Evolutionary conservation across 768 basidiomycete genomes (phyloP).

Genomic region (Trametes elegans): DNA sequence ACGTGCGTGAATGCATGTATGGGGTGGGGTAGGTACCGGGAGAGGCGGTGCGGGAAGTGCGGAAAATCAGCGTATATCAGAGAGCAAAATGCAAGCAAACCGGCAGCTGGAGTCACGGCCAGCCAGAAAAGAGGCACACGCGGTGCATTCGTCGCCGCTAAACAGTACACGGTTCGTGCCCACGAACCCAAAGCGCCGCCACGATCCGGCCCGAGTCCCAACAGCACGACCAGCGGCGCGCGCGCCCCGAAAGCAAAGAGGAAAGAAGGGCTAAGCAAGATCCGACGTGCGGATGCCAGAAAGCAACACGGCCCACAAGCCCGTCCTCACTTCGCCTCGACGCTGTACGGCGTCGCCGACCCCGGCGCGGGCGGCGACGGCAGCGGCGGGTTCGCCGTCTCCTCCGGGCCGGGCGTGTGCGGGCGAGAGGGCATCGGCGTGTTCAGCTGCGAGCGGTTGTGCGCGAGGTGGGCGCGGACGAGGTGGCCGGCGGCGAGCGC

Average conservation of each 20-base stretch:
- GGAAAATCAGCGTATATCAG: no score
- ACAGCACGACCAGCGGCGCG: not conserved
- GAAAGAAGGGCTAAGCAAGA: not conserved
- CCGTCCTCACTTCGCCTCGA: constrained; percentile 8
- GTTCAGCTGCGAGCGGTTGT: constrained; percentile 82
- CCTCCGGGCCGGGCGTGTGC: constrained; percentile 50
- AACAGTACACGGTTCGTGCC: not conserved
- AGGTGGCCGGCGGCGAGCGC: constrained; percentile 95
- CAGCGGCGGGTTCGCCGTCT: not conserved
- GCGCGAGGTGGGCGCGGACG: constrained; percentile 88
- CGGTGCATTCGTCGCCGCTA: not conserved
- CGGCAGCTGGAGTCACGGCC: not conserved
- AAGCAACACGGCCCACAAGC: not conserved
- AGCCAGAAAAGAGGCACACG: not conserved
- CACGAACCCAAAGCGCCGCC: not conserved
- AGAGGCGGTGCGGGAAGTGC: no score
- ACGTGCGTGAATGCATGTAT: no score
- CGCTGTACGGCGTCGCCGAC: constrained; percentile 4
- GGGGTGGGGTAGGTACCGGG: no score
- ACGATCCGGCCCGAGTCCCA: constrained; percentile 4
- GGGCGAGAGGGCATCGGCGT: constrained; percentile 68
- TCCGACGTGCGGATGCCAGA: not conserved
- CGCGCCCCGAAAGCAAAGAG: not conserved
- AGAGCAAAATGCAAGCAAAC: not conserved
- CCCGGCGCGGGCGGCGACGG: not conserved